Evolutionary conservation across 2,329 filamentous ascomycete species (phyloP).

Genomic region (Cladorrhinum sp.): DNA sequence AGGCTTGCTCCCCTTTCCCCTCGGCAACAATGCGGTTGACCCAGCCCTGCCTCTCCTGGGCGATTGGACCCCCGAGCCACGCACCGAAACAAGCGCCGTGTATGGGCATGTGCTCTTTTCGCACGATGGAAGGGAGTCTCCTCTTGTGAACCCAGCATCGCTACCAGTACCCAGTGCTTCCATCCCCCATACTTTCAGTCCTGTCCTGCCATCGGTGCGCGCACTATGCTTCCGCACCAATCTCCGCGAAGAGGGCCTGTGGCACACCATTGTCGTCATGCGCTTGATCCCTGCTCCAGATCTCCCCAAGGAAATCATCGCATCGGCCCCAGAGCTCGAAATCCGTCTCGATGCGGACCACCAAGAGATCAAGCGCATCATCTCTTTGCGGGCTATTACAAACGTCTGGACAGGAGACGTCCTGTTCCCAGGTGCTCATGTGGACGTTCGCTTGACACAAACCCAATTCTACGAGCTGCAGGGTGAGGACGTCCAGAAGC

Average conservation of each 20-base stretch:
- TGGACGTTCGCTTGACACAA: constrained; percentile 49
- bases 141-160: not conserved
- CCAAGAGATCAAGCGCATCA: constrained; percentile 32
- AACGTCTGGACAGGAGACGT: constrained; percentile 41
- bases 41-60: not conserved
- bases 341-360: constrained; percentile 37
- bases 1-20: constrained; percentile 14
- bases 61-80: constrained; percentile 21
- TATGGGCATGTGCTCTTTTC: constrained; percentile 52
- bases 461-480: constrained; percentile 33
- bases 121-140: not conserved
- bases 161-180: constrained; percentile 18
- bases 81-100: constrained; percentile 38
- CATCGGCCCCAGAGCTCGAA: constrained; percentile 35
- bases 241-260: constrained; percentile 27
- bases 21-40: constrained; percentile 15
- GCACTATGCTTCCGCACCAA: constrained; percentile 40
- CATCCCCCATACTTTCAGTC: constrained; percentile 40
- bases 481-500: constrained; percentile 24
- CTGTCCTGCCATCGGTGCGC: constrained; percentile 47
- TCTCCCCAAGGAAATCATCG: constrained; percentile 4
- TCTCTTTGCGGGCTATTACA: constrained; percentile 39
- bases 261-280: constrained; percentile 41
- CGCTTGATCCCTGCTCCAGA: constrained; percentile 43
- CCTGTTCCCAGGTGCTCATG: constrained; percentile 43